Evolutionary conservation across 257 asterid species (phyloP), one percentile per base, ranked within the genome.

Genomic region (Solanum megistacrolobum): DNA sequence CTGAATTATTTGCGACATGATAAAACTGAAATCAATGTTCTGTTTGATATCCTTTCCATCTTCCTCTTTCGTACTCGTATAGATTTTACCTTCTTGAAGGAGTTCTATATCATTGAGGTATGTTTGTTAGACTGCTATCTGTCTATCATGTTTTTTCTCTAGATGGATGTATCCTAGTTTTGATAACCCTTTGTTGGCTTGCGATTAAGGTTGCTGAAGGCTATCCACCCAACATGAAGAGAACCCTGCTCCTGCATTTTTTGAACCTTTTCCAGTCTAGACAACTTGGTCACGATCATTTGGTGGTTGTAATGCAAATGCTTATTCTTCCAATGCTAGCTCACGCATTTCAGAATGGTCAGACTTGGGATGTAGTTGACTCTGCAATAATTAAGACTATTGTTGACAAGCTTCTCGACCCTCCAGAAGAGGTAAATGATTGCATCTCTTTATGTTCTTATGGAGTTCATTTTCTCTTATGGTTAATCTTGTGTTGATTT

Each of bases 351-450:
- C 99, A 94, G 91, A 94, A 93, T 90, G 95, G 94, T 89, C 99
- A 97, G 91, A 97, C 99, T 29, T 97, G 99, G 99, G 99, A 97
- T 68, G 99, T 97, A 89, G 94, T 96, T 87, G 99, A 97, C 93
- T 93, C 96, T 79, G 89, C 94, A 78, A 96, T 94, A 84, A 93
- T 97, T 90, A 96, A 96, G 96, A 97, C 95, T 31, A 94, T 97
- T 55, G 98, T 97, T 89, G 99, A 97, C 93, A 97, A 93, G 89
- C 95, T 97, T 91, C 99, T 97, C 29, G 99, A 97, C 91, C 99
- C 99, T 83, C 99, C 99, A 18, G 99, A 97, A 93, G 99, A 97
- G 98, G 99, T 97, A 89, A 74, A 90, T 82, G 31, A 66, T 87
- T 86, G 34, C 34, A 74, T 88, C 82, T 87, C 55, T 87, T 52